phyloP scores from a whole-genome alignment of 2,329 filamentous ascomycete species.

The Calonectria multiphialidica region DNA sequence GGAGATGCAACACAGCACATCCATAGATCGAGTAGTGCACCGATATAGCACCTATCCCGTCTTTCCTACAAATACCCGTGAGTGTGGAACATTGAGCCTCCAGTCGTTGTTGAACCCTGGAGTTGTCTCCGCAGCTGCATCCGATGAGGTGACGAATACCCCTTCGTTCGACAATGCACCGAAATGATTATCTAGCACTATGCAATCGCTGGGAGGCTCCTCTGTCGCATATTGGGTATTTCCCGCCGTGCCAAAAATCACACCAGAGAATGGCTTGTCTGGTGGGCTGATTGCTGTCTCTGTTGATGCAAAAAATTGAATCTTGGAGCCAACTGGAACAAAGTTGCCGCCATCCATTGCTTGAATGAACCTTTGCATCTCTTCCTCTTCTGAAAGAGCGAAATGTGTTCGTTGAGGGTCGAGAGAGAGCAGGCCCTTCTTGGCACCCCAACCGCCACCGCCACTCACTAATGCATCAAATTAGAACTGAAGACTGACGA shows the following conservation, averaged over 20 bases:
- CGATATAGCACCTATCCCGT: not conserved
- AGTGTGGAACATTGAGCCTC: slow-evolving; percentile 52
- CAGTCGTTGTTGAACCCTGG: slow-evolving; percentile 46
- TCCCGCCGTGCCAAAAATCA: slow-evolving; percentile 51
- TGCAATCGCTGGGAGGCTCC: not conserved
- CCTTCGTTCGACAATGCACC: slow-evolving; percentile 73
- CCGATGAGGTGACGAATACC: slow-evolving; percentile 60
- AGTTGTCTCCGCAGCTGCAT: slow-evolving; percentile 37
- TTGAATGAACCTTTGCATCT: slow-evolving; percentile 66
- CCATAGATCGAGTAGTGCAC: too few relatives aligned
- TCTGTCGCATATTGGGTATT: slow-evolving; percentile 24
- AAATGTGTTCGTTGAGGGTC: slow-evolving; percentile 74
- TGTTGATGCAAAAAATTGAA: slow-evolving; percentile 73
- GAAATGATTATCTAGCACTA: slow-evolving; percentile 62
- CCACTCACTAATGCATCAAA: slow-evolving; percentile 70
- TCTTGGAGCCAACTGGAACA: slow-evolving; percentile 71
- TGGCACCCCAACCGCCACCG: slow-evolving; percentile 86
- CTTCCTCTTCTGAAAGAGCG: slow-evolving; percentile 59
- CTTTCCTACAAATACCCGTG: slow-evolving; percentile 42
- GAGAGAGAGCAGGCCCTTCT: slow-evolving; percentile 82
- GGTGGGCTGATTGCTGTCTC: slow-evolving; percentile 40
- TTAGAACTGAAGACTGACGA: slow-evolving; percentile 30
- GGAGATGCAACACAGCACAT: not conserved
- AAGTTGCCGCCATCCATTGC: slow-evolving; percentile 64
- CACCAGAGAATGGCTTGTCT: slow-evolving; percentile 21